Conservation (phyloP, 2,329 filamentous ascomycete species). For the Gremmenia infestans region DNA sequence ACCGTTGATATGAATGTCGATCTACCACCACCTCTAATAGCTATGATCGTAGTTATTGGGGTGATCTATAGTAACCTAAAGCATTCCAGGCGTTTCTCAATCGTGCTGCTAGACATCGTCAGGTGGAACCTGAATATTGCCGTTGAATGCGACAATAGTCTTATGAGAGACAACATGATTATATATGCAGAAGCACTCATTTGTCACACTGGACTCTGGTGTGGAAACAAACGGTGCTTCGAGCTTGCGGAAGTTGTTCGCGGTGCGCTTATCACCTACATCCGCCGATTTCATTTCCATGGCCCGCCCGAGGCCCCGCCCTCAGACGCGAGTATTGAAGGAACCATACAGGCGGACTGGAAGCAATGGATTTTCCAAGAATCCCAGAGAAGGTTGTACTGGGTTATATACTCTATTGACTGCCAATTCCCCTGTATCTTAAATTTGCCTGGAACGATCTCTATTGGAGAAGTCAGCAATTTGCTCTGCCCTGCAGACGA, state of each 20-base stretch:
- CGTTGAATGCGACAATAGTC: slow-evolving; percentile 18
- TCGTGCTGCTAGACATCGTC: slow-evolving; percentile 21
- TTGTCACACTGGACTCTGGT: slow-evolving; percentile 22
- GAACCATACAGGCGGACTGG: slow-evolving; percentile 15
- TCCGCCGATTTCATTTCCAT: slow-evolving; percentile 14
- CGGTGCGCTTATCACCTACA: slow-evolving; percentile 20
- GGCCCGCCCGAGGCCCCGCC: not conserved
- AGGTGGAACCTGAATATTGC: slow-evolving; percentile 22
- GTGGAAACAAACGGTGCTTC: slow-evolving; percentile 25
- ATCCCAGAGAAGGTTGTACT: slow-evolving; percentile 19
- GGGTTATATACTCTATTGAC: slow-evolving; percentile 24
- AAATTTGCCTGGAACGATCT: slow-evolving; percentile 22
- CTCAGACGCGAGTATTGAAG: not conserved
- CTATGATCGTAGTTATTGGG: slow-evolving; percentile 22
- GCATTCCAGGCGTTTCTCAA: slow-evolving; percentile 22
- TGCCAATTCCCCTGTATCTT: slow-evolving; percentile 21
- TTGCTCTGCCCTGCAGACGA: slow-evolving; percentile 24
- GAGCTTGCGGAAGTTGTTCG: slow-evolving; percentile 21
- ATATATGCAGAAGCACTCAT: slow-evolving; percentile 24
- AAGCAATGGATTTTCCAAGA: slow-evolving; percentile 20
- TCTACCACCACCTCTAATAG: slow-evolving; percentile 21
- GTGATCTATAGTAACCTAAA: slow-evolving; percentile 21
- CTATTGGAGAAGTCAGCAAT: slow-evolving; percentile 20
- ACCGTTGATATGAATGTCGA: slow-evolving; percentile 22
- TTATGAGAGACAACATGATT: slow-evolving; percentile 22